Conservation (phyloP, 1,284 basidiomycete species). For the Cryptococcus jaspeensis region DNA sequence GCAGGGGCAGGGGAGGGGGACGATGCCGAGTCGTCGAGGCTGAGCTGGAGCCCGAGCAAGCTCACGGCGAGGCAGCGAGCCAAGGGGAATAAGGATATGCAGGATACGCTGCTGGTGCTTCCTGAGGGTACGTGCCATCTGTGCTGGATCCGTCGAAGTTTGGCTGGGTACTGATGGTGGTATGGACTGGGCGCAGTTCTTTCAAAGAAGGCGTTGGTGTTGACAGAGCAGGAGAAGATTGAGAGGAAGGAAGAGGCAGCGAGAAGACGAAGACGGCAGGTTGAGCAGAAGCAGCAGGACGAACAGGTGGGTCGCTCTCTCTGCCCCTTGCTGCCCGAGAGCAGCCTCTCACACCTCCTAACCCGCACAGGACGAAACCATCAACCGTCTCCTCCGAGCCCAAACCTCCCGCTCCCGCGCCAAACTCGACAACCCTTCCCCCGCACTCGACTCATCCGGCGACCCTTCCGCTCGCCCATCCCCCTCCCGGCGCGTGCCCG, state of each 20-base stretch:
- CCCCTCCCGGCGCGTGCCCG: conserved; percentile 11
- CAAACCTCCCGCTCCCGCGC: conserved; percentile 66
- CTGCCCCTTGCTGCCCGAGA: not conserved
- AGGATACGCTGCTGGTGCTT: conserved; percentile 25
- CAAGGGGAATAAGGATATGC: conserved; percentile 30
- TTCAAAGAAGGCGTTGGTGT: conserved; percentile 64
- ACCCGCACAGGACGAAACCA: conserved; percentile 62
- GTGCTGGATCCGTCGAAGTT: not conserved
- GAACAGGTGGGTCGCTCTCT: conserved; percentile 65
- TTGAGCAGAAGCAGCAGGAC: conserved; percentile 86
- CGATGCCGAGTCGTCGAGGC: conserved; percentile 6
- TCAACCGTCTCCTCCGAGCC: conserved; percentile 86
- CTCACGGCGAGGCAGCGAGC: conserved; percentile 39
- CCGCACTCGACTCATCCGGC: conserved; percentile 45
- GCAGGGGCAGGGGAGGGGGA: conserved; percentile 7
- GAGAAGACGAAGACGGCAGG: conserved; percentile 76
- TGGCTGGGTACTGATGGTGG: not conserved
- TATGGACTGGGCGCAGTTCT: not conserved
- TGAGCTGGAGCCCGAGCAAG: conserved; percentile 27
- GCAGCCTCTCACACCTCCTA: not conserved
- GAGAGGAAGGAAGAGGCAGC: conserved; percentile 81
- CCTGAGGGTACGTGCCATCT: conserved; percentile 14
- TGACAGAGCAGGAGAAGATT: conserved; percentile 79
- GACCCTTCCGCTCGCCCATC: conserved; percentile 40
- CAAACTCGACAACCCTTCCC: conserved; percentile 59